Evolutionary conservation across 2,329 filamentous ascomycete species (phyloP).

Genomic region (Juglanconis oblonga): DNA sequence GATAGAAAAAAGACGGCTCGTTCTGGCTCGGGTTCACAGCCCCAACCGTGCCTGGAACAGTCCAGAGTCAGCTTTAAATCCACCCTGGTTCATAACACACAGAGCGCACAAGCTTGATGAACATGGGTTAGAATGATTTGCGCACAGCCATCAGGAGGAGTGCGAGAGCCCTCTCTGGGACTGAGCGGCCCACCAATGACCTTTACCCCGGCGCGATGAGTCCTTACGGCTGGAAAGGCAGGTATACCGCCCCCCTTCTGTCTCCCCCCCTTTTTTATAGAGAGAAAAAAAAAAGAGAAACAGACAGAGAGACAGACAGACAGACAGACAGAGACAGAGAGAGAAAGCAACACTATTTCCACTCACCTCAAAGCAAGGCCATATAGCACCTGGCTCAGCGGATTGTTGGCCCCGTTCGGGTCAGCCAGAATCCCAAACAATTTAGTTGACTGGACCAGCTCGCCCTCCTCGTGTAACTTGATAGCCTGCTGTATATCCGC

Average conservation of each 20-base stretch:
- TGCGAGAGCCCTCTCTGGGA: neutral
- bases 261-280: no score
- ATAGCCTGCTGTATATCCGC: conserved; percentile 93
- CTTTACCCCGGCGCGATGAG: no score
- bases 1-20: conserved; percentile 81
- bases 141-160: neutral
- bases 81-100: neutral
- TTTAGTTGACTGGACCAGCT: conserved; percentile 74
- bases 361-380: conserved; percentile 82
- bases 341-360: neutral
- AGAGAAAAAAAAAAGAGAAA: neutral
- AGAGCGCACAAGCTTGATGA: neutral
- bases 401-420: conserved; percentile 81
- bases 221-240: no score
- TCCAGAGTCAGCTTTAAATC: conserved; percentile 23
- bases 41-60: conserved; percentile 79
- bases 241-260: no score
- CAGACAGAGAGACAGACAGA: neutral
- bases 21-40: conserved; percentile 68
- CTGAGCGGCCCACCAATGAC: no score
- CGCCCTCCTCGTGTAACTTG: conserved; percentile 79
- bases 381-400: conserved; percentile 92
- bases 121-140: neutral
- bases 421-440: conserved; percentile 85
- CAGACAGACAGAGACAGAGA: neutral